These are phyloP conservation scores for Furcasterigmium furcatum DNA, from an alignment of 2,329 filamentous ascomycete species.

Conservation along the genomic window DNA sequence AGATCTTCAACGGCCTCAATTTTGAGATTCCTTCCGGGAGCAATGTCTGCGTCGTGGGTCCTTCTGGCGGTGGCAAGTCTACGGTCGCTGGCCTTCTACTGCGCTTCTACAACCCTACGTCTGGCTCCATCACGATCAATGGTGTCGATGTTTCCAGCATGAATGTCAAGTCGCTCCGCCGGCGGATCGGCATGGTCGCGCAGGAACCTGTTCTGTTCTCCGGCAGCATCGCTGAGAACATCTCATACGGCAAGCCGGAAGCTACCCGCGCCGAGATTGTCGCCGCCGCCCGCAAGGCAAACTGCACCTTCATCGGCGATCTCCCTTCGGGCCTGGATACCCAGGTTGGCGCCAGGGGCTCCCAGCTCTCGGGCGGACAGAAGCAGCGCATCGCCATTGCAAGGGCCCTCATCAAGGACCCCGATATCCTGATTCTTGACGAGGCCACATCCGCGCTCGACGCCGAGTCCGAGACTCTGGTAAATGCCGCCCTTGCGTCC, in stretches of 20 bases:
- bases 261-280: constrained; percentile 81
- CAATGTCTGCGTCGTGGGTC: constrained; percentile 95
- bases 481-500: constrained; percentile 82
- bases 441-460: constrained; percentile 95
- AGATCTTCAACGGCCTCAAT: constrained; percentile 82
- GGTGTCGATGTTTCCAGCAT: constrained; percentile 79
- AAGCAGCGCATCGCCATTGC: constrained; percentile 98
- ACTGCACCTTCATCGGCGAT: constrained; percentile 95
- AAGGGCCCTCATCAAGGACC: constrained; percentile 88
- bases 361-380: constrained; percentile 91
- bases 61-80: constrained; percentile 93
- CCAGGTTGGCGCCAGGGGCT: constrained; percentile 85
- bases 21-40: constrained; percentile 92
- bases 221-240: constrained; percentile 82
- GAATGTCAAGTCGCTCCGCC: constrained; percentile 89
- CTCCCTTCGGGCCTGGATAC: constrained; percentile 96
- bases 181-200: constrained; percentile 91
- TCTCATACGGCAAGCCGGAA: constrained; percentile 81
- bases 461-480: constrained; percentile 93
- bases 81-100: constrained; percentile 90
- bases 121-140: constrained; percentile 77
- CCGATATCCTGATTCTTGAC: constrained; percentile 94
- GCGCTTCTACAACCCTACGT: constrained; percentile 83
- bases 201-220: constrained; percentile 95
- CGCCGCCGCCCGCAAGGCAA: constrained; percentile 82